Base-by-base conservation (phyloP, 306 rosid genomes). In the Cucumis melo region DNA sequence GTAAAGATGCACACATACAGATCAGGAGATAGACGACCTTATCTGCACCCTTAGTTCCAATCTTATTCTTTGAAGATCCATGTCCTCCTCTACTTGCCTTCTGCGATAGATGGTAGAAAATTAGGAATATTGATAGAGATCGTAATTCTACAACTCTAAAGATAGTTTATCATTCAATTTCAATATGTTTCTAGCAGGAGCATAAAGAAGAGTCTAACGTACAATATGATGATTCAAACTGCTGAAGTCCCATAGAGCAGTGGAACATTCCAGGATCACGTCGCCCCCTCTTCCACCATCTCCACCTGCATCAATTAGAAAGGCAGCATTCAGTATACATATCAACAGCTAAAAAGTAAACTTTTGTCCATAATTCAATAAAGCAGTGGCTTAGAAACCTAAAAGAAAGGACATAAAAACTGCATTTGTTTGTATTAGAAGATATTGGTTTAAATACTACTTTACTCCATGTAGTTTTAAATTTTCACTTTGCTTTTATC, bases 211-310 rank as follows among this genome's bases (percentile, higher is more conserved):
- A 70, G 75, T 65, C 11, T 24, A 57, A 39, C 88, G 78, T 86
- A 94, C 99, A 51, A 88, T 86, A 75, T 92, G 99, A 76, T 85
- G 96, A 68, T 87, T 91, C 85, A 92, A 85, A 79, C 96, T 84
- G n/a, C 96, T 91, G 74, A 89, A 90, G 84, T 94, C 99, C 97
- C 97, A 91, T 82, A 90, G 86, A 74, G 86, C 82, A 27, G 84
- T 83, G 79, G 97, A 90, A 81, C 97, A 87, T 85, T 92, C 89
- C 82, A 94, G 79, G 78, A 94, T 87, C 78, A 94, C 95, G 73
- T 91, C 95, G 42, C 98, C 98, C 0, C 99, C 98, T 81, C 87
- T 90, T 61, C 97, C 95, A 55, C 97, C 98, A 84, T 83, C 87
- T 51, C 92, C 97, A 85, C 98, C 97, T 94, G 70, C 60, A 79